phyloP scores from a whole-genome alignment of 2,329 filamentous ascomycete genomes.

The Cladorrhinum sp. region DNA sequence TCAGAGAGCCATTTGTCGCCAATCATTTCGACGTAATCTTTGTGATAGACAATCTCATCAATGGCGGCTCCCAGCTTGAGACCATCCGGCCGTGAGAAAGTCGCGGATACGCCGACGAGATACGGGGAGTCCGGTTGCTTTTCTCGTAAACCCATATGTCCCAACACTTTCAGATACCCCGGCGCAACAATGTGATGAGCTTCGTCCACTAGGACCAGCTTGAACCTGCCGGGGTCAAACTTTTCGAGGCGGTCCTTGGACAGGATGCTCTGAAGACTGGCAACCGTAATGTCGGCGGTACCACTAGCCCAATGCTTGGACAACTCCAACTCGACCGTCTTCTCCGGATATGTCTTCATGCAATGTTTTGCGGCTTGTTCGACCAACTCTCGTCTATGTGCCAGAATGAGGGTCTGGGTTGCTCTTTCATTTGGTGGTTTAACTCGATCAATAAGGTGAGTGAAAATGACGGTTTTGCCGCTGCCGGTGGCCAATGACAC shows the following conservation, averaged over 20 bases:
- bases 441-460: slow-evolving; percentile 83
- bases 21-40: slow-evolving; percentile 66
- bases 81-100: slow-evolving; percentile 75
- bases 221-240: slow-evolving; percentile 76
- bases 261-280: slow-evolving; percentile 80
- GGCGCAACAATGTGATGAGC: slow-evolving; percentile 92
- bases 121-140: slow-evolving; percentile 54
- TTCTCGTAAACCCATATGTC: slow-evolving; percentile 68
- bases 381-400: slow-evolving; percentile 87
- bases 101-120: slow-evolving; percentile 83
- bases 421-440: slow-evolving; percentile 52
- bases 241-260: slow-evolving; percentile 76
- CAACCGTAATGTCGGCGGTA: slow-evolving; percentile 85
- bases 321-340: slow-evolving; percentile 89
- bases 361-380: slow-evolving; percentile 92
- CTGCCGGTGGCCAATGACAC: slow-evolving; percentile 84
- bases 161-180: slow-evolving; percentile 70
- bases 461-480: slow-evolving; percentile 96
- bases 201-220: slow-evolving; percentile 91
- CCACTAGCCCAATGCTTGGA: slow-evolving; percentile 73
- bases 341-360: slow-evolving; percentile 71
- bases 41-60: slow-evolving; percentile 95
- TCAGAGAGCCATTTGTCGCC: slow-evolving; percentile 87
- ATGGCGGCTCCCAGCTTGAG: slow-evolving; percentile 78
- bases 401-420: slow-evolving; percentile 82